Evolutionary conservation across 139 green algal species (phyloP), one percentile per base, ranked within the genome.

Genomic region (Coccomyxa sp.): DNA sequence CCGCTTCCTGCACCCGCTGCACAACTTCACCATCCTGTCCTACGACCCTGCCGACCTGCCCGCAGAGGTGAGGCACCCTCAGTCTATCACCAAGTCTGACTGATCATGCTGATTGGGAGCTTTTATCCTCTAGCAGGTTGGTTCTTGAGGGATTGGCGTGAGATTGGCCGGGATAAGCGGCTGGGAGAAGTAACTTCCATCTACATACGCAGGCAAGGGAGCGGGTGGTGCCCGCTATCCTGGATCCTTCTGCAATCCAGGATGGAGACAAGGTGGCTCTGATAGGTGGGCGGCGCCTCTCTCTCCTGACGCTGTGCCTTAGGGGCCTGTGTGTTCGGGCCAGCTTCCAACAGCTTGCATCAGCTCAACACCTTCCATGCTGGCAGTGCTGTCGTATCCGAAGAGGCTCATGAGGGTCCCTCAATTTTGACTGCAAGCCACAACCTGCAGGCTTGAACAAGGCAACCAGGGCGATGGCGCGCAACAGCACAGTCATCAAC

Each of bases 21-120:
- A 97, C 87, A 97, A 97, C 86, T 96, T 96, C 74, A 82, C 91
- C 0, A 71, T 97, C 22, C 81, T 95, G 5, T 89, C 85, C 1
- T 97, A 94, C 78, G 80, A 93, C 81, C 86, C 90, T 0, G 50
- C 69, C 7, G 82, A 87, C 24, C 86, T 96, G 73, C 84, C 90
- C 7, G 36, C 55, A 8, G 89, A 93, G 79, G 85, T 79, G 73
- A 50, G 74, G 3, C 50, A 3, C 50, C 22, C n/a, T n/a, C n/a
- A n/a, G n/a, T n/a, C n/a, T n/a, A n/a, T n/a, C n/a, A n/a, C n/a
- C n/a, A n/a, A n/a, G n/a, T n/a, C n/a, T n/a, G n/a, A n/a, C n/a
- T n/a, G n/a, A n/a, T n/a, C n/a, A n/a, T n/a, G n/a, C n/a, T n/a
- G n/a, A n/a, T n/a, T n/a, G n/a, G n/a, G n/a, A n/a, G n/a, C n/a